phyloP scores from a whole-genome alignment of 305 asterid genomes.

The Solanum hybrid region DNA sequence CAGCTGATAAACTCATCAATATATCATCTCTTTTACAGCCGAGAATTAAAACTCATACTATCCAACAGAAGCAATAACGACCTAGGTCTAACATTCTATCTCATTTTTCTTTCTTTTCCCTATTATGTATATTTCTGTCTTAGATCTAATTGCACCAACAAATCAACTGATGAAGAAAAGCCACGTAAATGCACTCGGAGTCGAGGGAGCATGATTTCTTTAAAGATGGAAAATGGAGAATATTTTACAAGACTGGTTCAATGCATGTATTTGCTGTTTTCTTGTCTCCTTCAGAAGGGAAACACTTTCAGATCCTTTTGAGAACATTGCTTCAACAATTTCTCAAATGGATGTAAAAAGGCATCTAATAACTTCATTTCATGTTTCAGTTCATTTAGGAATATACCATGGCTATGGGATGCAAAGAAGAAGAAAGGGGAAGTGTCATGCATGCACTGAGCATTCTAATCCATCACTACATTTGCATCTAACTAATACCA shows the following conservation, averaged over 20 bases:
- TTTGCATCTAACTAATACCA: neutral
- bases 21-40: neutral
- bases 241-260: neutral
- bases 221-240: neutral
- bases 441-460: neutral
- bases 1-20: neutral
- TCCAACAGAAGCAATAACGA: neutral
- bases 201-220: neutral
- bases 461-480: neutral
- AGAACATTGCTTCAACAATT: neutral
- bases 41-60: neutral
- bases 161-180: neutral
- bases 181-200: neutral
- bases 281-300: neutral
- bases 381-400: neutral
- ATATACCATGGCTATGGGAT: neutral
- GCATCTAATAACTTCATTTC: neutral
- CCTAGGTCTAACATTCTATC: neutral
- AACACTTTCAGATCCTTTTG: neutral
- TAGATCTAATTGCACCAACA: neutral
- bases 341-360: neutral
- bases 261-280: neutral
- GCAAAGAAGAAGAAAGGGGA: neutral
- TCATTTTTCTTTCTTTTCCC: neutral
- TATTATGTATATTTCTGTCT: neutral